Evolutionary conservation across 306 rosid species (phyloP), one percentile per base, ranked within the genome.

Genomic region (Lupinus albus): DNA sequence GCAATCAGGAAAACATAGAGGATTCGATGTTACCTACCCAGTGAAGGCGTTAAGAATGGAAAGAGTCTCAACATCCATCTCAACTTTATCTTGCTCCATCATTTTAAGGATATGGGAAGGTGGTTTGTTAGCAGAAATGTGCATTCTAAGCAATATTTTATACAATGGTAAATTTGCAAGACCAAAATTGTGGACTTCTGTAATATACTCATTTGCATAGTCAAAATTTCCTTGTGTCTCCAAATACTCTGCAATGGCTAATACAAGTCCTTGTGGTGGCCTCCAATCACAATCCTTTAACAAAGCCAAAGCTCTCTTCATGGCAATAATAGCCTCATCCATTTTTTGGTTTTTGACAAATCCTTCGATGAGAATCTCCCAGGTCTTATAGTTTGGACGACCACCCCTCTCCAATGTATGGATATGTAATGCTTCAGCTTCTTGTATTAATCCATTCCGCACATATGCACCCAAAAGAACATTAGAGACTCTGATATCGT

Each of bases 341-440:
- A 81, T 80, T 67, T 77, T 69, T 63, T 79, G 59, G 73, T 48
- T 20, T 45, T 78, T 86, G 77, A 84, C 52, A 83, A 81, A 83
- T 72, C 96, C 95, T 76, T 92, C 96, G 55, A 82, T 67, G 32
- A 92, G 89, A 83, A 89, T 92, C 82, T 92, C 98, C 91, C 95
- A 83, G 9, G 98, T 89, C 80, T 87, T 92, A 68, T 87, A 89
- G 79, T 87, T 92, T 4, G 98, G 96, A 70, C 61, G 54, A 4
- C 91, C 93, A 10, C 98, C 93, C 73, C 74, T 89, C 64, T 83
- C 83, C 85, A 89, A 48, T n/a, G 89, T 81, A 42, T 50, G 91
- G 62, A 70, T 58, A 83, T 85, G 96, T 21, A 92, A 80, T 7
- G 82, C 64, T 79, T 87, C 98, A 8, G 95, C 95, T 69, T 86